phyloP scores from a whole-genome alignment of 495 filamentous ascomycete species.

The Podospora appendiculata region DNA sequence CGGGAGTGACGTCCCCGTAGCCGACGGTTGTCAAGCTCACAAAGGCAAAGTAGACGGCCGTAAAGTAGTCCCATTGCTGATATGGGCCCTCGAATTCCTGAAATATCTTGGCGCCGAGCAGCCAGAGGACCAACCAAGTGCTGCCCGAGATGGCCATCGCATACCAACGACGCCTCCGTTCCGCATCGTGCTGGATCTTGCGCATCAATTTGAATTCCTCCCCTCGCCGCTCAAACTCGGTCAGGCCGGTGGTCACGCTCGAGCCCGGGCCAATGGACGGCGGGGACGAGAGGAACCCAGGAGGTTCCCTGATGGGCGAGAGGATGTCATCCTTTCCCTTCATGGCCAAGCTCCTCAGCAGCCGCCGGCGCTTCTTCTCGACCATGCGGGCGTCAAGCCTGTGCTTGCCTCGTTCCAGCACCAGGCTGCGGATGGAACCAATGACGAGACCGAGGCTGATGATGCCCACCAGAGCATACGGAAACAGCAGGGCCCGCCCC shows the following conservation, averaged over 20 bases:
- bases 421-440: slow-evolving; percentile 71
- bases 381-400: slow-evolving; percentile 62
- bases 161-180: slow-evolving; percentile 58
- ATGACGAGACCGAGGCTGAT: slow-evolving; percentile 79
- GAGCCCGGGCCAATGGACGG: neutral
- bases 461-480: slow-evolving; percentile 74
- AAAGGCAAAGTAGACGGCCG: slow-evolving; percentile 73
- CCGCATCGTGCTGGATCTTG: slow-evolving; percentile 59
- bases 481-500: slow-evolving; percentile 64
- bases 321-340: slow-evolving; percentile 43
- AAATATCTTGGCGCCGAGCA: slow-evolving; percentile 72
- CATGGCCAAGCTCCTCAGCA: slow-evolving; percentile 44
- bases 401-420: slow-evolving; percentile 66
- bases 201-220: slow-evolving; percentile 82
- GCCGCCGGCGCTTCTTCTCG: slow-evolving; percentile 56
- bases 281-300: neutral
- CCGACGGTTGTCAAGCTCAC: slow-evolving; percentile 76
- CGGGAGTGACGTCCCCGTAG: slow-evolving; percentile 69
- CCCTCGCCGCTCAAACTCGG: slow-evolving; percentile 54
- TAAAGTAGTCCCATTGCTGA: slow-evolving; percentile 70
- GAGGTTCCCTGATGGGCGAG: slow-evolving; percentile 31
- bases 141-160: slow-evolving; percentile 54
- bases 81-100: slow-evolving; percentile 33
- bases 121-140: slow-evolving; percentile 69
- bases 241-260: slow-evolving; percentile 6